phyloP scores from a whole-genome alignment of 805 yeast species.

The Wickerhamomyces xylosicus region DNA sequence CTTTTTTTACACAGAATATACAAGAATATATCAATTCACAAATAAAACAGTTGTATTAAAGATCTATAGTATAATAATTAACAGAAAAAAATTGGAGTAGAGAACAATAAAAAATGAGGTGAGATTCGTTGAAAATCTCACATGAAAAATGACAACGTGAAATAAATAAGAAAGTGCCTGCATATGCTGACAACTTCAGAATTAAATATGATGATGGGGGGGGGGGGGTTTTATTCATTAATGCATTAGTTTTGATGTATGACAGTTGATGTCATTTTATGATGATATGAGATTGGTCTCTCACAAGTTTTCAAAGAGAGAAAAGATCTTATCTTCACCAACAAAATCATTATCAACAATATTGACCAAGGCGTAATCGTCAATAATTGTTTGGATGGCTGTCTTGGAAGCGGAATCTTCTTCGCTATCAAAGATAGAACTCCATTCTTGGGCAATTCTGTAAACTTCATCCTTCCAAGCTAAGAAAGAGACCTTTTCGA shows the following conservation, averaged over 20 bases:
- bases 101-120: too few relatives aligned
- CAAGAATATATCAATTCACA: too few relatives aligned
- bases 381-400: slow-evolving; percentile 33
- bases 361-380: slow-evolving; percentile 68
- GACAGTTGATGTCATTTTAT: slow-evolving; percentile 6
- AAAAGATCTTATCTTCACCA: slow-evolving; percentile 47
- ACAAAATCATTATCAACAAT: slow-evolving; percentile 82
- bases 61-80: too few relatives aligned
- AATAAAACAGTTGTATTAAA: too few relatives aligned
- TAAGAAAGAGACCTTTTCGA: slow-evolving; percentile 79
- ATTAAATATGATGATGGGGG: neutral
- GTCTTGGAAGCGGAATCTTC: slow-evolving; percentile 18
- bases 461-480: slow-evolving; percentile 98
- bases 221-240: neutral
- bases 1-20: too few relatives aligned
- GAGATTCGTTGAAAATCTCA: neutral
- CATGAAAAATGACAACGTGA: neutral
- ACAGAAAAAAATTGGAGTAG: too few relatives aligned
- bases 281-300: neutral
- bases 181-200: neutral
- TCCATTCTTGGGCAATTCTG: slow-evolving; percentile 78
- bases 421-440: slow-evolving; percentile 32
- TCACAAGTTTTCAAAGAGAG: slow-evolving; percentile 30
- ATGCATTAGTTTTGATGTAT: slow-evolving; percentile 1
- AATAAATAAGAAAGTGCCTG: neutral